Conservation (phyloP, 1,284 basidiomycete species). For the Kwoniella shivajii region DNA sequence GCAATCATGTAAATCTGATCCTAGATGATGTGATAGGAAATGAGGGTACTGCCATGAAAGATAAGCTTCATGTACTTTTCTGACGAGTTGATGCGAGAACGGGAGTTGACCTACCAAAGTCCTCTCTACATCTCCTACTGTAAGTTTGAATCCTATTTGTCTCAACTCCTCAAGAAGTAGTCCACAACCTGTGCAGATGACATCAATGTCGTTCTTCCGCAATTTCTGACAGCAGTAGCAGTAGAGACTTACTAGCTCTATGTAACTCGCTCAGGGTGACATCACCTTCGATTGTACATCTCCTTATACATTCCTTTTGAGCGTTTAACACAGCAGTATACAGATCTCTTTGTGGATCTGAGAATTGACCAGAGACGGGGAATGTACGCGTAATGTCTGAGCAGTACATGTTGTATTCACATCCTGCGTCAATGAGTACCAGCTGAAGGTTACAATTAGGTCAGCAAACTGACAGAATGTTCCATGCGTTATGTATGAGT, state of each 20-base stretch:
- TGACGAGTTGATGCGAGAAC: background rate
- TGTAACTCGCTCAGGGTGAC: conserved; percentile 78
- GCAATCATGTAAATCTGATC: conserved; percentile 59
- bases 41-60: conserved; percentile 66
- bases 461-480: conserved; percentile 7
- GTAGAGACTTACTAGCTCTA: conserved; percentile 57
- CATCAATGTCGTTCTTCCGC: background rate
- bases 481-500: background rate
- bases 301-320: conserved; percentile 57
- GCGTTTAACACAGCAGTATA: conserved; percentile 67
- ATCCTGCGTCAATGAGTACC: conserved; percentile 85
- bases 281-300: conserved; percentile 58
- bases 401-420: conserved; percentile 88
- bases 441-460: conserved; percentile 50
- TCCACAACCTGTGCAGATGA: conserved; percentile 58
- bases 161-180: conserved; percentile 72
- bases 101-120: conserved; percentile 65
- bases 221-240: background rate
- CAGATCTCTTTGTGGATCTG: conserved; percentile 77
- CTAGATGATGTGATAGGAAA: conserved; percentile 63
- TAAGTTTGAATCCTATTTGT: conserved; percentile 76
- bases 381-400: conserved; percentile 96
- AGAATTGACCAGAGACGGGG: conserved; percentile 80
- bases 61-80: conserved; percentile 3
- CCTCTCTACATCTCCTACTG: conserved; percentile 68